Percentiles rank a stretch among this genome's conserved stretches.
Evolutionary conservation across 2,329 filamentous ascomycete species (phyloP).

Genomic region (Teratosphaeria destructans): DNA sequence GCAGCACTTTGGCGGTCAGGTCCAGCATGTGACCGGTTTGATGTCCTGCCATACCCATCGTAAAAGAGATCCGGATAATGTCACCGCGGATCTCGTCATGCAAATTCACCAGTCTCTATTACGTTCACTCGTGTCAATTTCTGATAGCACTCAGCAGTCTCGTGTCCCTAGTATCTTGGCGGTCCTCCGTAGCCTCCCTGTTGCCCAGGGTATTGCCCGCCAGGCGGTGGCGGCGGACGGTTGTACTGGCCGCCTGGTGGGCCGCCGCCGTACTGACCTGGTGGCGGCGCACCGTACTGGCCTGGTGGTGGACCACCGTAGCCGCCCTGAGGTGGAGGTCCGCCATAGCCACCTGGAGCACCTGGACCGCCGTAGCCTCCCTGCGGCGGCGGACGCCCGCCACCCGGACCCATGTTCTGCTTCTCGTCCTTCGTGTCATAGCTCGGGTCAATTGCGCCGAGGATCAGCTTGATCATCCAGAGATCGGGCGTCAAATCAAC

Average conservation of each 20-base stretch:
- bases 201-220: neutral
- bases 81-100: neutral
- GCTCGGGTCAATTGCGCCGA: slow-evolving; percentile 55
- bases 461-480: slow-evolving; percentile 57
- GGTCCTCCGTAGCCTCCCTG: slow-evolving; percentile 1
- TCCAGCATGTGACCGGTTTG: neutral
- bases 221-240: neutral
- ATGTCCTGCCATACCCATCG: neutral
- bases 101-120: no score
- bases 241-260: neutral
- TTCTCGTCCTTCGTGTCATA: slow-evolving; percentile 59
- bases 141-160: neutral
- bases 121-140: neutral
- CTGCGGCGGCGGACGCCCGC: slow-evolving; percentile 18
- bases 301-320: neutral
- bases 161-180: neutral
- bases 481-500: slow-evolving; percentile 55
- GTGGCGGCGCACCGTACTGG: neutral
- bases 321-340: slow-evolving; percentile 10
- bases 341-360: slow-evolving; percentile 15
- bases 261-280: neutral
- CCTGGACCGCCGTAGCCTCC: slow-evolving; percentile 23
- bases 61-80: neutral
- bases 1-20: neutral
- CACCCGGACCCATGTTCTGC: slow-evolving; percentile 18